Base-by-base conservation (phyloP, 441 rosid species). In the Pelargonium fulgidum region DNA sequence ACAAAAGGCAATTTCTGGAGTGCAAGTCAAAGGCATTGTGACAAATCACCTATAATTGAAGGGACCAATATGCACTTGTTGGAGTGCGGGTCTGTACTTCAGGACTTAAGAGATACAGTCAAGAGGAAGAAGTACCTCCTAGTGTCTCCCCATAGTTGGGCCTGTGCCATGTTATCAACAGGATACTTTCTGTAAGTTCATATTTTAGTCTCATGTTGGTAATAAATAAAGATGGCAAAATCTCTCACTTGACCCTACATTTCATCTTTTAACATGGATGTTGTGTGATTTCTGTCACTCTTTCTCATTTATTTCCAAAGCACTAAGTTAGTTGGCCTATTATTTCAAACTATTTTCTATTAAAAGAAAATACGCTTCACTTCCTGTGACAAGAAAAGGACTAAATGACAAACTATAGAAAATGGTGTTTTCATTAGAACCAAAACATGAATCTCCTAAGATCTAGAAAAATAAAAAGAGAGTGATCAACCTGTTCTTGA, bases 1-100 rank as follows among this genome's bases (percentile, higher is more conserved):
- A 24, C 39, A 61, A 61, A 61, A 61, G 64, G 64, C 39, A 61
- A 61, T 22, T 59, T 59, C 33, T 59, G 19, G 13, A 59, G 63
- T 59, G 63, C 63, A 59, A 59, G 29, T 59, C 63, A 59, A 59
- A 59, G 33, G 6, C 33, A n/a, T 1, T 61, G 39, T 24, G 64
- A 61, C 64, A 61, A 61, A 61, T 12, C 20, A 4, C n/a, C 63
- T 19, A 58, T 58, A 58, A 58, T 24, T 61, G 64, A 26, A 61
- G 39, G 41, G 64, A 22, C 64, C 64, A 61, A 61, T 10, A 61
- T 22, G 64, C 64, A 61, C 39, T 20, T 20, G 16, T 44, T 13
- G 10, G 13, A 44, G 48, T 11, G 48, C 12, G 48, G 48, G 48
- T 44, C 48, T 44, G 13, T 44, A 44, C 56, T 48, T 59, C 0